Conservation (phyloP, 2,329 filamentous ascomycete genomes). For the Penicillium sp. region DNA sequence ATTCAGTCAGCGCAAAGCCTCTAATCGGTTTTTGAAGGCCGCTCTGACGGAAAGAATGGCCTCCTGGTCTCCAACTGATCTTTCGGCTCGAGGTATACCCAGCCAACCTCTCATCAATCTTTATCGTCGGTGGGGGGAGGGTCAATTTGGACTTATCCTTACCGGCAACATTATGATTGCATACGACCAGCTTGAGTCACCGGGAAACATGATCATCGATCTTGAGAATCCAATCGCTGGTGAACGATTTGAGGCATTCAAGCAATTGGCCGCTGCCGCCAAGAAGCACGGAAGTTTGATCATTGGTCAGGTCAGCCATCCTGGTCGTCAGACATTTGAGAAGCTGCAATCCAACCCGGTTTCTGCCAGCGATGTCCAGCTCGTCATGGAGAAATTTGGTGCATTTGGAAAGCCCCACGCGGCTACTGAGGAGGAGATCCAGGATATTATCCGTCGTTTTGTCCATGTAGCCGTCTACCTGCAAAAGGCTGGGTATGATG, state of each 20-base stretch:
- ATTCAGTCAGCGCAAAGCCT: conserved; percentile 56
- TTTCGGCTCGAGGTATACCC: conserved; percentile 54
- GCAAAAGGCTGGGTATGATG: conserved; percentile 23
- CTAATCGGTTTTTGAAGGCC: conserved; percentile 66
- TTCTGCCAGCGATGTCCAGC: conserved; percentile 22
- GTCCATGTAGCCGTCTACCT: conserved; percentile 22
- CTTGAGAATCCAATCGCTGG: conserved; percentile 19
- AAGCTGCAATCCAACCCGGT: conserved; percentile 24
- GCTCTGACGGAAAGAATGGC: conserved; percentile 66
- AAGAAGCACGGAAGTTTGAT: conserved; percentile 25
- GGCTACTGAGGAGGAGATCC: conserved; percentile 17
- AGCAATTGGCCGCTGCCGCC: conserved; percentile 21
- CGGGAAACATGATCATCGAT: conserved; percentile 29
- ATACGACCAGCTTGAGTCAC: conserved; percentile 26
- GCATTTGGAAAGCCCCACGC: conserved; percentile 20
- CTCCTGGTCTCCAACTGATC: conserved; percentile 56
- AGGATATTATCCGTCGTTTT: conserved; percentile 19
- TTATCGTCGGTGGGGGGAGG: conserved; percentile 40
- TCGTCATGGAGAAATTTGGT: conserved; percentile 17
- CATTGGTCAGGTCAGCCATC: conserved; percentile 25
- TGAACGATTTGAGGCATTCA: conserved; percentile 22
- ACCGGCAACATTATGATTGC: conserved; percentile 30
- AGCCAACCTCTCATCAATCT: conserved; percentile 54
- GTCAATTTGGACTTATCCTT: conserved; percentile 22
- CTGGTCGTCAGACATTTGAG: conserved; percentile 24